Percentiles rank a stretch among this genome's conserved stretches.
Conservation (phyloP, 176 grass and related monocot species). For the Alopecurus myosuroides region DNA sequence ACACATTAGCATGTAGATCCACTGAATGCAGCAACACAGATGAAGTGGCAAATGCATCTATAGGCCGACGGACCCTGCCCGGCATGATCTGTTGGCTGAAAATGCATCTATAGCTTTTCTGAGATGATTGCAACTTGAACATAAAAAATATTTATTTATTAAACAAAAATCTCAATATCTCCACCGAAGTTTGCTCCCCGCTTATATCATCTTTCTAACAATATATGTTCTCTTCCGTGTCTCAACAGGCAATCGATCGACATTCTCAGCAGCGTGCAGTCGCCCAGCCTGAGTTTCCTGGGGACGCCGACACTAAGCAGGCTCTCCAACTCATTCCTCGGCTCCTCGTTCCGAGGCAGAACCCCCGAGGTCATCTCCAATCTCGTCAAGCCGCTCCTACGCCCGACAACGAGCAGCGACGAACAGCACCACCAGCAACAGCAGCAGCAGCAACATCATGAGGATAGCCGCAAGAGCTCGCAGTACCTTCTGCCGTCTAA, state of each 20-base stretch:
- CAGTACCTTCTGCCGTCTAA: constrained; percentile 58
- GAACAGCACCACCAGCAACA: constrained; percentile 46
- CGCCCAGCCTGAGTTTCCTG: constrained; percentile 63
- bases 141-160: too few relatives aligned
- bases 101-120: too few relatives aligned
- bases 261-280: constrained; percentile 63
- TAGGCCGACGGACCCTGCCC: too few relatives aligned
- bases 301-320: constrained; percentile 66
- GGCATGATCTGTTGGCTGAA: too few relatives aligned
- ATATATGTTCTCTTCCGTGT: neutral
- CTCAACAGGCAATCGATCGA: constrained; percentile 80
- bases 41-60: too few relatives aligned
- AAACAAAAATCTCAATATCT: too few relatives aligned
- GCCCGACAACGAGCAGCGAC: constrained; percentile 30
- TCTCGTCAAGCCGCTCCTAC: constrained; percentile 61
- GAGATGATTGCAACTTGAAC: too few relatives aligned
- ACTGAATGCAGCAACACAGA: too few relatives aligned
- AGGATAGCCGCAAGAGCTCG: constrained; percentile 62
- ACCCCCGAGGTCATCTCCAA: constrained; percentile 57
- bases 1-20: too few relatives aligned
- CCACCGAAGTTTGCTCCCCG: too few relatives aligned
- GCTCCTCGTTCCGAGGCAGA: constrained; percentile 57
- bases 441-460: constrained; percentile 39
- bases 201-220: too few relatives aligned
- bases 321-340: constrained; percentile 78